Base-by-base conservation (phyloP, 257 asterid species). In the Rehmannia glutinosa region DNA sequence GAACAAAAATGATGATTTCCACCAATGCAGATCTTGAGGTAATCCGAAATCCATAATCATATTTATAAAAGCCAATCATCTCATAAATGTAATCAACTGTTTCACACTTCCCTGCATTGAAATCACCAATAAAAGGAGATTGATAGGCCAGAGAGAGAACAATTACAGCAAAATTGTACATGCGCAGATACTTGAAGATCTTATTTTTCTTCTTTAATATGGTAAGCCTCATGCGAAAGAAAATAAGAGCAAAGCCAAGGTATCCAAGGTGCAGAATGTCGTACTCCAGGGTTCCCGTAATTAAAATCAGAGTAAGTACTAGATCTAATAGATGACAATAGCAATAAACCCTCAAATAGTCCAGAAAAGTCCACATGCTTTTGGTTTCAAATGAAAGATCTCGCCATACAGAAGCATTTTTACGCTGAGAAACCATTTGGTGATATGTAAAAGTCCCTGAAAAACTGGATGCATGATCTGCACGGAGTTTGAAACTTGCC, bases 21-120 rank as follows among this genome's bases (percentile, higher is more conserved):
- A 94, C 99, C 80, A 94, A 78, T 45, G 96, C 99, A 41, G 99
- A 94, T 81, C 99, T 87, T 52, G 99, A 91, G 68, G 99, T 94
- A 42, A 94, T 88, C 77, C 96, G 91, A 66, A 94, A 94, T 60
- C 99, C 99, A 63, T 94, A 94, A 82, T 91, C 99, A 60, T 91
- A 94, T 61, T 94, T 94, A 67, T 94, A 91, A 70, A 94, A 94
- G 45, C 99, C 99, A 36, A 94, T 86, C 85, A 91, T 84, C 86
- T 88, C 99, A 32, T 91, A 94, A 53, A 94, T 85, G 78, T 88
- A 94, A 83, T 91, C 96, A 41, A 88, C 43, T 8, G 96, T 91
- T 71, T 85, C 92, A 58, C 99, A 91, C 81, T 84, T 91, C 32
- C 96, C 98, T 0, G 81, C 82, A 51, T 75, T 85, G 53, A 77